phyloP scores from a whole-genome alignment of 805 yeast species.

The Pichia membranifaciens region DNA sequence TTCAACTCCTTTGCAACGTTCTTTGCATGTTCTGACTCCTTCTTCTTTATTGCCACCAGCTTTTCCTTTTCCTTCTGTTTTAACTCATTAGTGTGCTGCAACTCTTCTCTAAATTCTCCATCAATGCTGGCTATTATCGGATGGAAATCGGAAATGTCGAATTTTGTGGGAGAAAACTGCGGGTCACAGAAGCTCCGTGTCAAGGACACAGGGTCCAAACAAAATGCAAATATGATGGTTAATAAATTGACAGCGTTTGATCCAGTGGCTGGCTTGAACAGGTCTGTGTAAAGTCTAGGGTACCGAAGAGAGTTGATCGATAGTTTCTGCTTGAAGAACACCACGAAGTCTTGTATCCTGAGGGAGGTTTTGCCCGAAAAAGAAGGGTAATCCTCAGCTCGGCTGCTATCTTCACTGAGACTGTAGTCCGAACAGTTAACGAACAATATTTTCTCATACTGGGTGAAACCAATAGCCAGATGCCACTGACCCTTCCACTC shows the following conservation, averaged over 20 bases:
- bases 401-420: conserved; percentile 1
- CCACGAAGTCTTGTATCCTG: conserved; percentile 25
- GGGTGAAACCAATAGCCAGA: conserved; percentile 27
- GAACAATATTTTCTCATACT: conserved; percentile 22
- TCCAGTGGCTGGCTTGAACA: conserved; percentile 23
- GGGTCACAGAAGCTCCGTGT: conserved; percentile 22
- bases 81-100: conserved; percentile 6
- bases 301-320: conserved; percentile 24
- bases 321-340: conserved; percentile 24
- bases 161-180: conserved; percentile 19
- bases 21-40: background rate
- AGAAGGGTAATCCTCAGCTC: background rate
- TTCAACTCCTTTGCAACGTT: background rate
- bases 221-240: conserved; percentile 25
- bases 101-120: conserved; percentile 2
- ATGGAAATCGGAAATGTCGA: conserved; percentile 26
- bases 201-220: conserved; percentile 19
- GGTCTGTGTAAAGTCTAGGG: conserved; percentile 20
- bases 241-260: conserved; percentile 29
- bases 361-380: conserved; percentile 25
- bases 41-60: background rate
- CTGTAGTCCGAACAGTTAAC: conserved; percentile 25
- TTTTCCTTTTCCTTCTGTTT: background rate
- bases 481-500: conserved; percentile 30
- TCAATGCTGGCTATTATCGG: conserved; percentile 23